A percentile compares a stretch with the other conserved stretches of the same genome.
Evolutionary conservation across 352 stramenopile genomes (phyloP).

Genomic region (Pythium rhizo-oryzae): DNA sequence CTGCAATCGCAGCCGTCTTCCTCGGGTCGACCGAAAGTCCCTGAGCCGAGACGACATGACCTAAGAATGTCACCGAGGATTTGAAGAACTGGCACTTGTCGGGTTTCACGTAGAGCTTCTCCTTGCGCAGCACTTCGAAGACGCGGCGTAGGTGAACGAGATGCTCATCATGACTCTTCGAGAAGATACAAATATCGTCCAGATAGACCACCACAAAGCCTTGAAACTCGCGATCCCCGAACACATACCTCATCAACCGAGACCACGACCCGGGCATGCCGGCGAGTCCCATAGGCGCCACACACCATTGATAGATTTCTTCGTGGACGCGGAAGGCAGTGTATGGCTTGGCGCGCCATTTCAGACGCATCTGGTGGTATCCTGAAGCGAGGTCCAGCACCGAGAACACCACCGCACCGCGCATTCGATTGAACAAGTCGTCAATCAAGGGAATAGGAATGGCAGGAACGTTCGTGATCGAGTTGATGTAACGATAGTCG

Average conservation of each 20-base stretch:
- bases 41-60: background rate
- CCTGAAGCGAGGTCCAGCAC: no score
- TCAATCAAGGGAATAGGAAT: no score
- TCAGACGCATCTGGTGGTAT: no score
- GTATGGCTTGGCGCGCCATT: background rate
- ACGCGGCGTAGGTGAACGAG: background rate
- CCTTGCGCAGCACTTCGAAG: background rate
- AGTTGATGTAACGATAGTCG: no score
- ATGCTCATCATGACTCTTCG: background rate
- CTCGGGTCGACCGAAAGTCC: background rate
- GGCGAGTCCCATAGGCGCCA: background rate
- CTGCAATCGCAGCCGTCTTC: background rate
- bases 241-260: conserved; percentile 1
- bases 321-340: background rate
- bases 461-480: no score
- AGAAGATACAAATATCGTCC: conserved; percentile 8
- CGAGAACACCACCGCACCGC: no score
- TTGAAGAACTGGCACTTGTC: conserved; percentile 7
- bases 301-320: conserved; percentile 3
- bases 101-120: conserved; percentile 1
- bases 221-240: conserved; percentile 4
- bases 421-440: no score
- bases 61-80: background rate
- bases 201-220: conserved; percentile 4
- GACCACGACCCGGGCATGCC: conserved; percentile 1